phyloP scores from a whole-genome alignment of 805 yeast species.

The Metschnikowia colocasiae region DNA sequence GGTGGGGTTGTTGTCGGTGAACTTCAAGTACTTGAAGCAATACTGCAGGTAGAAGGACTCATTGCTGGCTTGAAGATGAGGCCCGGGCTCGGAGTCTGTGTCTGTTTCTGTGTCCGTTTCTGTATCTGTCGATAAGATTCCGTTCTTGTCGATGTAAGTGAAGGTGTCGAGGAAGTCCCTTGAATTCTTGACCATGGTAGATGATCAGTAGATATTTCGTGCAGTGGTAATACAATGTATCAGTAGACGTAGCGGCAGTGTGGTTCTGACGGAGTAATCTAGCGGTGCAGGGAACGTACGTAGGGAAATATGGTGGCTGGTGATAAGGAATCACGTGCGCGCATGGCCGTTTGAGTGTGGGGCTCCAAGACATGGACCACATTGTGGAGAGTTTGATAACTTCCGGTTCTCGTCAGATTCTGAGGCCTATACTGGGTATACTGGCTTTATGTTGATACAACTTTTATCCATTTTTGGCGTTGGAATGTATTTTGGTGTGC shows the following conservation, averaged over 20 bases:
- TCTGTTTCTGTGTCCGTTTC: slow-evolving; percentile 2
- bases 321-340: background rate
- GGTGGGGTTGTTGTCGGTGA: slow-evolving; percentile 39
- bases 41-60: background rate
- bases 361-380: background rate
- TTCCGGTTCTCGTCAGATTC: too few species aligned
- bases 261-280: too few species aligned
- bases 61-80: background rate
- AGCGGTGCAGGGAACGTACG: too few species aligned
- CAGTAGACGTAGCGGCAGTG: too few species aligned
- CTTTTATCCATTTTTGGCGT: background rate
- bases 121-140: slow-evolving; percentile 10
- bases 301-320: background rate
- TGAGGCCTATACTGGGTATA: too few species aligned
- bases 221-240: too few species aligned
- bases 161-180: background rate
- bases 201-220: too few species aligned
- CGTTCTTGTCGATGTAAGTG: slow-evolving; percentile 5
- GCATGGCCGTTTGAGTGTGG: background rate
- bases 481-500: background rate
- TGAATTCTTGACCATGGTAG: background rate
- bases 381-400: too few species aligned
- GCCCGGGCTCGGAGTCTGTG: background rate
- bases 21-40: slow-evolving; percentile 25
- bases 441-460: background rate